Evolutionary conservation across 2,329 filamentous ascomycete species (phyloP).

Genomic region (Aspergillus glaucus): DNA sequence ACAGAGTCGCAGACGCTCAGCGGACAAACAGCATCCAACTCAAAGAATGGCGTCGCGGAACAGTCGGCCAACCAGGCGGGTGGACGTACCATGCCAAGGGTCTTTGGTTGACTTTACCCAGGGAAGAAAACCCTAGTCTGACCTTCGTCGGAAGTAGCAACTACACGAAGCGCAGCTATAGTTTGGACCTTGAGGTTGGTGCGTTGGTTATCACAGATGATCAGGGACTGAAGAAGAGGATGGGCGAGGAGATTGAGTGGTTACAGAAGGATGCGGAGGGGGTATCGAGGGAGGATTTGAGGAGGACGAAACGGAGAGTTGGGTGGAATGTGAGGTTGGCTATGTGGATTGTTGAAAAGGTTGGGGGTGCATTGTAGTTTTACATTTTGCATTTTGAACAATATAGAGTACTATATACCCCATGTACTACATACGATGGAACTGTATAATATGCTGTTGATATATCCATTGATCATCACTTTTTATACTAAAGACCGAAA

Average conservation of each 20-base stretch:
- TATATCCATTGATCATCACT: background rate
- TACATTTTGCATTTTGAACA: background rate
- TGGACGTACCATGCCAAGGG: conserved; percentile 99
- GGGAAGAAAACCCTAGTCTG: conserved; percentile 61
- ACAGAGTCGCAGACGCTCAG: conserved; percentile 50
- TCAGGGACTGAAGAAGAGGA: conserved; percentile 59
- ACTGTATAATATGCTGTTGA: background rate
- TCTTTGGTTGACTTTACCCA: conserved; percentile 68
- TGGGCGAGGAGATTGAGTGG: conserved; percentile 76
- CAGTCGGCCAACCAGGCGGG: conserved; percentile 69
- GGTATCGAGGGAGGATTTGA: conserved; percentile 71
- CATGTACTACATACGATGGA: background rate
- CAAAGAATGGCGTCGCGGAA: conserved; percentile 82
- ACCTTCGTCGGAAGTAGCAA: conserved; percentile 88
- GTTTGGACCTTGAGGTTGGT: conserved; percentile 84
- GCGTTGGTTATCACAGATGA: conserved; percentile 79
- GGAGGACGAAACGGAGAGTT: conserved; percentile 73
- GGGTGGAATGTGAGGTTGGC: conserved; percentile 76
- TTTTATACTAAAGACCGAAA: conserved; percentile 7
- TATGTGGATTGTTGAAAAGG: conserved; percentile 85
- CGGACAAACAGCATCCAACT: conserved; percentile 59
- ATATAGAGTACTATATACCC: background rate
- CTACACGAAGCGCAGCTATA: conserved; percentile 91
- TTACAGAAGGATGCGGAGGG: conserved; percentile 66
- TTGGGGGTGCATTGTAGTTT: conserved; percentile 74